Conservation (phyloP, 1,284 basidiomycete genomes). For the Ceratobasidium sp. region DNA sequence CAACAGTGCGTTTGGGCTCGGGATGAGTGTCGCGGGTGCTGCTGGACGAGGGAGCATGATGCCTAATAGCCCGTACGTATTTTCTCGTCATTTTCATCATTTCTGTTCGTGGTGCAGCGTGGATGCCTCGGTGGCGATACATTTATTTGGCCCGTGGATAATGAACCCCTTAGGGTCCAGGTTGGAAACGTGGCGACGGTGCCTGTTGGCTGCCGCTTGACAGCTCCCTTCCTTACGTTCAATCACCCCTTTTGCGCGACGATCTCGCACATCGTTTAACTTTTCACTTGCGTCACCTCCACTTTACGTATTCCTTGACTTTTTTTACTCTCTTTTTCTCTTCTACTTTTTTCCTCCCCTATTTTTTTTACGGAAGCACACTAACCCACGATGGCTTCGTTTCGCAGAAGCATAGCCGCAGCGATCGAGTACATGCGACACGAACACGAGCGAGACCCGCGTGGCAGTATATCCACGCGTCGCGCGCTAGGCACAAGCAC, state of each 20-base stretch:
- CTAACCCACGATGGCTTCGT: conserved; percentile 19
- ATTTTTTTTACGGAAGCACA: neutral
- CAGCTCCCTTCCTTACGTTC: neutral
- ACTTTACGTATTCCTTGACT: neutral
- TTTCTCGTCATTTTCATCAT: conserved; percentile 10
- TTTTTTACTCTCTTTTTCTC: neutral
- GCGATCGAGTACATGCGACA: conserved; percentile 44
- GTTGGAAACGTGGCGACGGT: conserved; percentile 15
- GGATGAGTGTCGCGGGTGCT: conserved; percentile 21
- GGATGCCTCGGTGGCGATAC: neutral
- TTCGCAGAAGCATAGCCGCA: conserved; percentile 41
- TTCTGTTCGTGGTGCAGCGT: neutral
- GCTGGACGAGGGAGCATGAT: conserved; percentile 12
- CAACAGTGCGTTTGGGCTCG: conserved; percentile 17
- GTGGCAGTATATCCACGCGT: conserved; percentile 16
- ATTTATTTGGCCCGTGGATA: neutral
- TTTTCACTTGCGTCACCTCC: neutral
- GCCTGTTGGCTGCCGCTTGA: conserved; percentile 1
- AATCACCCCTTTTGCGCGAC: neutral
- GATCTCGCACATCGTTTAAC: neutral
- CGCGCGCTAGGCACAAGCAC: conserved; percentile 9
- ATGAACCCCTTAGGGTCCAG: conserved; percentile 6
- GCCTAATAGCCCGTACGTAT: conserved; percentile 42
- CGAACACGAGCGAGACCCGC: conserved; percentile 36
- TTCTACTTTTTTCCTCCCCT: neutral